Evolutionary conservation across 371 early-diverging fungal genomes (phyloP).

Genomic region (Apophysomyces ossiformis): DNA sequence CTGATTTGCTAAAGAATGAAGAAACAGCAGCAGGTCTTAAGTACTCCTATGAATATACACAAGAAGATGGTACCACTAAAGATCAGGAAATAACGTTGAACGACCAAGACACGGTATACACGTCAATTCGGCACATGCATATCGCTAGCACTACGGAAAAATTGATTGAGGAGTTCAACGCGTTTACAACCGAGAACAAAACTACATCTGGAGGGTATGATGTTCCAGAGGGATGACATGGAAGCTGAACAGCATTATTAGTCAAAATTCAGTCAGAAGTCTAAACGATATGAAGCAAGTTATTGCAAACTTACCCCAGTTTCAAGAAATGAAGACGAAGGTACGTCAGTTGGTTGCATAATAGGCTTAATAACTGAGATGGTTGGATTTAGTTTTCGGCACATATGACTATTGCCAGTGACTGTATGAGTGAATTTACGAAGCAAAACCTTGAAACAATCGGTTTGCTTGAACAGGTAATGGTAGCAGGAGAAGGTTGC

Average conservation of each 20-base stretch:
- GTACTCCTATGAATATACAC: slow-evolving; percentile 66
- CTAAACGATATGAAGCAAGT: slow-evolving; percentile 90
- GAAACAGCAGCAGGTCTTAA: slow-evolving; percentile 60
- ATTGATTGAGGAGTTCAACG: slow-evolving; percentile 80
- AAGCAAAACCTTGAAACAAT: slow-evolving; percentile 71
- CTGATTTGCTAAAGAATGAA: slow-evolving; percentile 83
- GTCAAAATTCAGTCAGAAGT: slow-evolving; percentile 61
- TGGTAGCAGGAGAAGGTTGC: not conserved
- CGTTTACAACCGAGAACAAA: slow-evolving; percentile 69
- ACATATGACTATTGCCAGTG: slow-evolving; percentile 91
- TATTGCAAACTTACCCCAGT: slow-evolving; percentile 89
- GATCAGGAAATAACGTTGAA: slow-evolving; percentile 67
- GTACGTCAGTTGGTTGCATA: slow-evolving; percentile 21
- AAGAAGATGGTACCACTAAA: slow-evolving; percentile 57
- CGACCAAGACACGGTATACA: slow-evolving; percentile 79
- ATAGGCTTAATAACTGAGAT: not conserved
- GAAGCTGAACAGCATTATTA: slow-evolving; percentile 15
- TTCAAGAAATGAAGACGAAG: slow-evolving; percentile 87
- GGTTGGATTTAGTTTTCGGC: slow-evolving; percentile 71
- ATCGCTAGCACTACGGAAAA: slow-evolving; percentile 90
- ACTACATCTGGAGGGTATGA: slow-evolving; percentile 50
- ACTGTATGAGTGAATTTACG: slow-evolving; percentile 84
- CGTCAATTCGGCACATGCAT: slow-evolving; percentile 88
- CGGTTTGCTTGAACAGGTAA: slow-evolving; percentile 81
- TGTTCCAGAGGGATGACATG: not conserved